Conservation (phyloP, 768 basidiomycete species). For the Melanogaster broomeanus region DNA sequence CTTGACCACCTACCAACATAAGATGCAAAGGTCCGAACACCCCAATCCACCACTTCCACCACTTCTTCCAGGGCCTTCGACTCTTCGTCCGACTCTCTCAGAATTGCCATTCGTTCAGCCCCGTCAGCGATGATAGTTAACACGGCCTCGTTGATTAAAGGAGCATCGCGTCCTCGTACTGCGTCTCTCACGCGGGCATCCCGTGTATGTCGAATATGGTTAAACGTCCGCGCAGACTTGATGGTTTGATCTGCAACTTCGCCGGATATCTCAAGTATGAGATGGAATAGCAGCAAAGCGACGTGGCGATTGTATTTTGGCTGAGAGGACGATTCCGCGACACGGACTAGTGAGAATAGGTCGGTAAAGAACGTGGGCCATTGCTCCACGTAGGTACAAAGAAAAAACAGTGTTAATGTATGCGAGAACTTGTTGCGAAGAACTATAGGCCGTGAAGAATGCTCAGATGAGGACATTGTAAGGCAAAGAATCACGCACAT, state of each 20-base stretch:
- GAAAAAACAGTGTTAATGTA: slow-evolving; percentile 85
- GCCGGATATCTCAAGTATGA: slow-evolving; percentile 92
- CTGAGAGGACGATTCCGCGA: slow-evolving; percentile 54
- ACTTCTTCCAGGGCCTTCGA: slow-evolving; percentile 56
- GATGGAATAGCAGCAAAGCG: slow-evolving; percentile 85
- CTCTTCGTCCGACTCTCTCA: slow-evolving; percentile 51
- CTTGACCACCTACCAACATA: slow-evolving; percentile 78
- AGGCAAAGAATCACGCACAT: slow-evolving; percentile 58
- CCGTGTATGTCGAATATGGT: slow-evolving; percentile 67
- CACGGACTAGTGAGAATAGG: slow-evolving; percentile 71
- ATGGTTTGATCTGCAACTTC: slow-evolving; percentile 97
- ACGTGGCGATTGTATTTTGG: slow-evolving; percentile 80
- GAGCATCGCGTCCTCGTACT: slow-evolving; percentile 88
- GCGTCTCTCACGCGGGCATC: slow-evolving; percentile 88
- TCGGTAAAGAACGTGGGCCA: slow-evolving; percentile 87
- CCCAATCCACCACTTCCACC: slow-evolving; percentile 86
- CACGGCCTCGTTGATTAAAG: slow-evolving; percentile 82
- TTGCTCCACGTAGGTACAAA: slow-evolving; percentile 82
- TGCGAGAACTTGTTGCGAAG: slow-evolving; percentile 95
- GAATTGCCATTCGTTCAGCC: slow-evolving; percentile 53
- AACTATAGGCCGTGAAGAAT: slow-evolving; percentile 46
- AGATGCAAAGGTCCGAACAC: slow-evolving; percentile 88
- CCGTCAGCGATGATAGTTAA: slow-evolving; percentile 79
- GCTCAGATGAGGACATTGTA: slow-evolving; percentile 4
- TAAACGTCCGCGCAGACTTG: slow-evolving; percentile 80